Evolutionary conservation across 495 filamentous ascomycete genomes (phyloP), one percentile per base, ranked within the genome.

Genomic region (Penicillium paxilli): DNA sequence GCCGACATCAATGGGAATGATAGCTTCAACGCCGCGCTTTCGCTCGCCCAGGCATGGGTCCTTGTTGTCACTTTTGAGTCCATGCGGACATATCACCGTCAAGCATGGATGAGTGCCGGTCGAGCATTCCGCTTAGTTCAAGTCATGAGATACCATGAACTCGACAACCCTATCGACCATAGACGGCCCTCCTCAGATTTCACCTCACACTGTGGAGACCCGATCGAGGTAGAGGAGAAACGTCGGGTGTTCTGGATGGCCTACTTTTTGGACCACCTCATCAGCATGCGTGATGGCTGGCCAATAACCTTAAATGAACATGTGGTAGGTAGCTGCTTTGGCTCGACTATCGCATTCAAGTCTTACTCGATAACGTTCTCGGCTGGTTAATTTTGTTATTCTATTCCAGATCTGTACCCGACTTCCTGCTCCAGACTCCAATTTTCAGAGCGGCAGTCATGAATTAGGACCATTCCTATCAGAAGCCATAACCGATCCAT

Each of bases 241-340:
- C 66, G 80, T 21, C 68, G 80, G 23, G 70, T 73, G 0, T 83
- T 83, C 52, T 83, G 81, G 81, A 69, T 82, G 48, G 77, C 79
- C 0, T 83, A 80, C 45, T 74, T 68, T 22, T 68, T 83, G 2
- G 80, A 83, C 53, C 73, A 72, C 24, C 63, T 82, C 17, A 66
- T 79, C 44, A 77, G 72, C 46, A 63, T 83, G 48, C 69, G 67
- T 26, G 69, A 74, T 40, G 68, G 70, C 20, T 69, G 66, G 49
- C 79, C 77, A 0, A 60, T 81, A 40, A 80, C 79, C 4, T 54
- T 83, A 24, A 71, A 71, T 24, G 79, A 83, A 52, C 75, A 81
- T 57, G 62, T 73, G 62, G 80, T 83, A 60, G 67, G 76, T 10
- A n/a, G 25, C 25, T 10, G 25, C 10, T 28, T 28, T 28, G n/a